Evolutionary conservation across 73 alveolate genomes (phyloP).

Genomic region (Tetrahymena thermophila): DNA sequence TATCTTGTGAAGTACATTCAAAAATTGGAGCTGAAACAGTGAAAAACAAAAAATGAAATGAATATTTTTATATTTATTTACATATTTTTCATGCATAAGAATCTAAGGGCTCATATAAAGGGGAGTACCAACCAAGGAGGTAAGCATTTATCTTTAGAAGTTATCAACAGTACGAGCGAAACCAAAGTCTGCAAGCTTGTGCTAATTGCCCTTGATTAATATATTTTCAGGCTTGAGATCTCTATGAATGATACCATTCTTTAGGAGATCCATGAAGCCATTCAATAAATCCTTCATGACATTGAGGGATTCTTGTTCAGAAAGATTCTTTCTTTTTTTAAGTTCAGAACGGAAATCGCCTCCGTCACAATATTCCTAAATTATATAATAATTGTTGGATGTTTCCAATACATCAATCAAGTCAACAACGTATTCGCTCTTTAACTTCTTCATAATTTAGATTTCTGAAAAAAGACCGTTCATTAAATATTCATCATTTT

Average conservation of each 20-base stretch:
- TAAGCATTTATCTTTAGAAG: conserved; percentile 14
- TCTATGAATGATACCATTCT: conserved; percentile 43
- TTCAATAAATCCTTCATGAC: conserved; percentile 11
- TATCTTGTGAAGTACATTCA: too few species aligned
- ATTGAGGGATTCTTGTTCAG: conserved; percentile 5
- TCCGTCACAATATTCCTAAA: conserved; percentile 50
- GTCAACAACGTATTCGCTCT: conserved; percentile 39
- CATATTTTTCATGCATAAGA: conserved; percentile 19
- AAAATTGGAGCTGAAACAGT: background rate
- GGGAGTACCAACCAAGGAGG: conserved; percentile 35
- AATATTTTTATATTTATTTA: background rate
- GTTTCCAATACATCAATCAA: conserved; percentile 50
- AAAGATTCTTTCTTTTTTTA: conserved; percentile 11
- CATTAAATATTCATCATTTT: conserved; percentile 18
- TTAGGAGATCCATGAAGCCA: conserved; percentile 36
- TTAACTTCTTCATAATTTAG: conserved; percentile 37
- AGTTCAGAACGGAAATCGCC: conserved; percentile 45
- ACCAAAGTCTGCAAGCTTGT: conserved; percentile 44
- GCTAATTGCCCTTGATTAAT: conserved; percentile 1
- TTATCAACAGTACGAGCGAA: conserved; percentile 30
- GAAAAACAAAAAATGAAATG: background rate
- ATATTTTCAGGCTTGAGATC: conserved; percentile 42
- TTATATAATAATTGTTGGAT: conserved; percentile 33
- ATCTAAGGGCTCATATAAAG: conserved; percentile 34
- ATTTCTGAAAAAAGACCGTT: conserved; percentile 37